phyloP scores from a whole-genome alignment of 768 basidiomycete species.

The Cystoderma amianthinum region DNA sequence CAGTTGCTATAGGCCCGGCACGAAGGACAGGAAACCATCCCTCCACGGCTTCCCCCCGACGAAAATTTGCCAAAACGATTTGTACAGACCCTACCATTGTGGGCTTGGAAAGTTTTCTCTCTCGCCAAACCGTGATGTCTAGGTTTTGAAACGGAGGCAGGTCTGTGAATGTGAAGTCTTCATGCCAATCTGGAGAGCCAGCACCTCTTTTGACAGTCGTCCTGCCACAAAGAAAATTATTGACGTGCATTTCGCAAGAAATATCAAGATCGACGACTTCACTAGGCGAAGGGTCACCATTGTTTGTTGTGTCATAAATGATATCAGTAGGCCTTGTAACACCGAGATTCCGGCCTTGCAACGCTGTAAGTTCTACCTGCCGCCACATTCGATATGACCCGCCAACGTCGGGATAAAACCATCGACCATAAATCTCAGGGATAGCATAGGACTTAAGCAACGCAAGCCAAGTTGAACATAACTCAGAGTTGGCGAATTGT shows the following conservation, averaged over 20 bases:
- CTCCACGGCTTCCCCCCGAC: constrained; percentile 67
- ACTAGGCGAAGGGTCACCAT: constrained; percentile 38
- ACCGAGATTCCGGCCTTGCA: constrained; percentile 72
- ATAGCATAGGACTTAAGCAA: constrained; percentile 76
- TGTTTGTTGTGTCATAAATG: constrained; percentile 20
- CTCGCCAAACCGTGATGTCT: constrained; percentile 61
- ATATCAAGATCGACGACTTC: constrained; percentile 73
- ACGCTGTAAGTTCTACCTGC: constrained; percentile 65
- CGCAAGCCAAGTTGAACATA: constrained; percentile 69
- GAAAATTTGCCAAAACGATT: constrained; percentile 64
- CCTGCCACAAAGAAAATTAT: constrained; percentile 59
- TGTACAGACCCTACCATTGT: constrained; percentile 50
- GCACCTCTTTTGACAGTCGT: constrained; percentile 68
- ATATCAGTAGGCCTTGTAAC: constrained; percentile 12
- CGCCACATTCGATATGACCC: constrained; percentile 88
- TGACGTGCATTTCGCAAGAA: constrained; percentile 74
- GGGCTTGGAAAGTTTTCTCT: constrained; percentile 57
- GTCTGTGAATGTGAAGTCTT: constrained; percentile 66
- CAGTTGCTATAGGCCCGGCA: constrained; percentile 34
- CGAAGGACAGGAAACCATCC: constrained; percentile 81
- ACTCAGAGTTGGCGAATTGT: constrained; percentile 58
- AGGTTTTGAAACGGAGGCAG: constrained; percentile 73
- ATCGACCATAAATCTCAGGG: constrained; percentile 70
- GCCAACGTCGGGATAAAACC: constrained; percentile 52
- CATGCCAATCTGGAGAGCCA: constrained; percentile 76